Conservation (phyloP, 1,284 basidiomycete species). For the Omphalotus olearius region DNA sequence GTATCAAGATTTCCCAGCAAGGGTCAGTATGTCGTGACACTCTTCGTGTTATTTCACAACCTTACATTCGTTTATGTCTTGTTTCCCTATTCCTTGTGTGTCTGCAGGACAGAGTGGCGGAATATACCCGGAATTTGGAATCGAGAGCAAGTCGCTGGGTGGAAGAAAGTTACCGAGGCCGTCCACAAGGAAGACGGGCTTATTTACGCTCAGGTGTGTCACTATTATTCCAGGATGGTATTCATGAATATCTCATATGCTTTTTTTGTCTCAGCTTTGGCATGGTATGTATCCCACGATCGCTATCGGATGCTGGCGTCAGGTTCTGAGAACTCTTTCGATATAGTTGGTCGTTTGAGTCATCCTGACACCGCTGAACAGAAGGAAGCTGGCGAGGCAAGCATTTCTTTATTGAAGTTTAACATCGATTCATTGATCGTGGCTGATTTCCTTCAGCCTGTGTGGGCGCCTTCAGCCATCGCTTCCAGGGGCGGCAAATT, state of each 20-base stretch:
- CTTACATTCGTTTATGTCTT: too few species aligned
- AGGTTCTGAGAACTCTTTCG: not conserved
- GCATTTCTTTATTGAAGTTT: constrained; percentile 21
- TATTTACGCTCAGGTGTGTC: constrained; percentile 30
- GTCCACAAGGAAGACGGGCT: constrained; percentile 30
- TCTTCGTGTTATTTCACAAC: too few species aligned
- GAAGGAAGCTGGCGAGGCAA: constrained; percentile 29
- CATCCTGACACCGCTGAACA: constrained; percentile 34
- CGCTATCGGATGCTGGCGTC: not conserved
- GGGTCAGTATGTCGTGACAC: constrained; percentile 26
- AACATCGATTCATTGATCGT: not conserved
- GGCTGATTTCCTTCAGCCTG: not conserved
- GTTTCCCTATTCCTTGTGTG: not conserved
- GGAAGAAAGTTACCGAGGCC: constrained; percentile 34
- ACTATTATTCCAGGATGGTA: not conserved
- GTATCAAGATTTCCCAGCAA: constrained; percentile 34
- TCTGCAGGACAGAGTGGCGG: constrained; percentile 30
- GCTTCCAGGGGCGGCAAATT: constrained; percentile 21
- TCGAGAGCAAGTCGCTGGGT: constrained; percentile 30
- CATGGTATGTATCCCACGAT: constrained; percentile 23
- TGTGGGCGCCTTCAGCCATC: constrained; percentile 19
- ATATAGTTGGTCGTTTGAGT: constrained; percentile 29
- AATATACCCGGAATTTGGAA: constrained; percentile 37
- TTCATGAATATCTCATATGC: not conserved
- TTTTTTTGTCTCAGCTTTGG: constrained; percentile 21